Evolutionary conservation across 2,329 filamentous ascomycete genomes (phyloP), one percentile per base, ranked within the genome.

Genomic region (Paecilomyces niveus): DNA sequence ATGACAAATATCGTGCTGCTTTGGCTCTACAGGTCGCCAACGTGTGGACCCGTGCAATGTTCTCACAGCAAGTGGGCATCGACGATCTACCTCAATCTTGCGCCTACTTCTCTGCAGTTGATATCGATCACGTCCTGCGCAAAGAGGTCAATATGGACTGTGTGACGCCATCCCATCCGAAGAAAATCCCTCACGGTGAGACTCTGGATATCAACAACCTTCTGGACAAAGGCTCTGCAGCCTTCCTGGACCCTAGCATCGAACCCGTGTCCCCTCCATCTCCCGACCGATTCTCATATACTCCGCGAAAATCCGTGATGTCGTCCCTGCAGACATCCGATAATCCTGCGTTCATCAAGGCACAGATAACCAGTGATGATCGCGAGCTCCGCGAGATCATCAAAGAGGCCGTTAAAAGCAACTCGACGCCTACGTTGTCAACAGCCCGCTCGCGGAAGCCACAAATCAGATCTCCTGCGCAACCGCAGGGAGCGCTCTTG

Each of bases 141-240:
- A 99, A 99, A 72, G 94, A 99, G 74, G 95, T 99, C 3, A 89
- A 99, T 72, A 96, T 99, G 90, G 89, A 96, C 69, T 99, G 94
- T 71, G 76, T 97, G 51, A 99, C 94, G 0, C 94, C 94, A 0
- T 94, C 89, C 51, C 89, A 99, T 72, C 83, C 83, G 0, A 81
- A 83, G 0, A 81, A 87, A 31, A 97, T 99, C 50, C 82, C 89
- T 0, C 88, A 86, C 1, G 94, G 95, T 35, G 92, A 97, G 75
- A 92, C 86, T 61, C 74, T 99, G 8, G 92, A 96, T 70, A 96
- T 99, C 57, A 70, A 75, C 2, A 74, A 86, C n/a, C 82, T 99
- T 0, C 83, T 99, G 2, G 82, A 82, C 0, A 94, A 90, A 71
- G 89, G 90, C 3, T 65, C 81, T 0, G 71, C 80, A 21, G 91